phyloP scores from a whole-genome alignment of 371 early-diverging fungal genomes.

The Neoconidiobolus thromboides region DNA sequence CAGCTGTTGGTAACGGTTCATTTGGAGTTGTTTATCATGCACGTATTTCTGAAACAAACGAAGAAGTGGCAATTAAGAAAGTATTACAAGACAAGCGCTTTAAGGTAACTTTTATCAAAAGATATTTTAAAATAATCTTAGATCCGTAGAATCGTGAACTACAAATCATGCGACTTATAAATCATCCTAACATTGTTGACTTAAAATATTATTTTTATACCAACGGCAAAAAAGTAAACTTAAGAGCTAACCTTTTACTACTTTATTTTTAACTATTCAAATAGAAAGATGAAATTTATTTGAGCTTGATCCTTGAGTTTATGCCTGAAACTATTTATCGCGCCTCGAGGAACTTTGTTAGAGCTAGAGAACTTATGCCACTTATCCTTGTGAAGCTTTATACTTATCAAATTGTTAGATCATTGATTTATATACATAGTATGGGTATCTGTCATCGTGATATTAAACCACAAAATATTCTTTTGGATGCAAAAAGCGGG shows the following conservation, averaged over 20 bases:
- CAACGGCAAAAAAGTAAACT: conserved; percentile 48
- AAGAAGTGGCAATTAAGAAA: conserved; percentile 82
- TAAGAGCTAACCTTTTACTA: background rate
- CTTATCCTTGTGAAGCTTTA: conserved; percentile 82
- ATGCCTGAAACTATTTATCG: conserved; percentile 91
- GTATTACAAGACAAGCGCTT: conserved; percentile 91
- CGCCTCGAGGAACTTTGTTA: conserved; percentile 70
- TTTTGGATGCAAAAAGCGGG: conserved; percentile 73
- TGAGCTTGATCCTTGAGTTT: conserved; percentile 81
- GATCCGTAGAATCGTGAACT: conserved; percentile 72
- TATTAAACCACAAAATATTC: conserved; percentile 97
- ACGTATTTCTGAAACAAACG: conserved; percentile 50
- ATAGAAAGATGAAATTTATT: conserved; percentile 75
- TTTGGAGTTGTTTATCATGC: conserved; percentile 95
- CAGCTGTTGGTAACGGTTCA: conserved; percentile 83
- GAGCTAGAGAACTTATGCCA: conserved; percentile 80
- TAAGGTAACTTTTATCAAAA: conserved; percentile 35
- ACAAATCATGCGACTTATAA: conserved; percentile 80
- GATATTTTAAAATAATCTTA: background rate
- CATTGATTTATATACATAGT: conserved; percentile 89
- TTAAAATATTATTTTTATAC: conserved; percentile 79
- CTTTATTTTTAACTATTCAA: background rate
- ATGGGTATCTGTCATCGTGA: conserved; percentile 86
- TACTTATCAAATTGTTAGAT: conserved; percentile 90
- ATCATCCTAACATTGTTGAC: conserved; percentile 75